Evolutionary conservation across 2,329 filamentous ascomycete species (phyloP), one percentile per base, ranked within the genome.

Genomic region (Trichoderma arundinaceum): DNA sequence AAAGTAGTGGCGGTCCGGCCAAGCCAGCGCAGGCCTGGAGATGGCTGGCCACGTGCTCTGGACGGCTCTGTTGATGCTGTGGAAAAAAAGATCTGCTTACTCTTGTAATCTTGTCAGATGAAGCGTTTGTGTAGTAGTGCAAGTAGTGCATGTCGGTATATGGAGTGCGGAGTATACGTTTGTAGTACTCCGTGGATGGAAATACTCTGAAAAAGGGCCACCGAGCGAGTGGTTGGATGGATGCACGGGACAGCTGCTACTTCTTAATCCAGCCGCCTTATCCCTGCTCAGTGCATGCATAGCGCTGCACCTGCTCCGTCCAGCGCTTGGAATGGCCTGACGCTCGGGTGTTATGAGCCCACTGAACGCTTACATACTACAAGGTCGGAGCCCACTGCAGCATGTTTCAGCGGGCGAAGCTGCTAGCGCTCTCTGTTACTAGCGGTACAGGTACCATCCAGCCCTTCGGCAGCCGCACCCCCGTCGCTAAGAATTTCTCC

Each of bases 401-500:
- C 57, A 33, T 17, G 43, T 60, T 38, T 60, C 32, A 60, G 56
- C 62, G 53, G 53, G 41, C 43, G 39, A 38, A 10, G 53, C 38
- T 13, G 53, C 35, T 15, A 56, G 53, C 19, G 19, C 17, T 13
- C 53, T 39, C 17, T 56, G 28, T 10, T 15, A 10, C 12, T 5
- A 13, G 10, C 15, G 10, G 2, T 12, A 33, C 32, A n/a, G 57
- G 41, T 38, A 12, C 17, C 13, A n/a, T 38, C 51, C 28, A 19
- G 7, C 38, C 33, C 32, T 48, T 48, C 64, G 57, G 72, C 73
- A 72, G 44, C 69, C 32, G 15, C 61, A 63, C 38, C 33, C 43
- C 46, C 51, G 38, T 46, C 58, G 51, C 68, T 69, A 71, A 69
- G 69, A 74, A 67, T 73, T 70, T 71, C 69, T 73, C 69, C 71